phyloP scores from a whole-genome alignment of 305 asterid genomes.

The Lippia alba region DNA sequence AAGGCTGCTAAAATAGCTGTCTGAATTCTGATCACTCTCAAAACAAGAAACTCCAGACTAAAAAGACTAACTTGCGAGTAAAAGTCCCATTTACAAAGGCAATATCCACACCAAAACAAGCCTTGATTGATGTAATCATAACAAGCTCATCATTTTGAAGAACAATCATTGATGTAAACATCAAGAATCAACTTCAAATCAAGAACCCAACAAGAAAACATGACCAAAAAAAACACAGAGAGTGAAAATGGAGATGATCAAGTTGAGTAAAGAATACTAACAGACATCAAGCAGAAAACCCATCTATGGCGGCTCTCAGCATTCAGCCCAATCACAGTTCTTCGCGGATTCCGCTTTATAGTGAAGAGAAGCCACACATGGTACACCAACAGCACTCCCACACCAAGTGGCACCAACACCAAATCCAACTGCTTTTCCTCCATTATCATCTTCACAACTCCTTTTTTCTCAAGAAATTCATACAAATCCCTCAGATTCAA shows the following conservation, averaged over 20 bases:
- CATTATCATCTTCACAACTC: slow-evolving; percentile 36
- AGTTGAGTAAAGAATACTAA: slow-evolving; percentile 35
- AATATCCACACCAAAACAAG: neutral
- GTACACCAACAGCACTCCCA: slow-evolving; percentile 54
- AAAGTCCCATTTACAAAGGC: neutral
- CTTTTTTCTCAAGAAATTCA: neutral
- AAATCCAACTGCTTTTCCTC: slow-evolving; percentile 60
- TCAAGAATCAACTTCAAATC: neutral
- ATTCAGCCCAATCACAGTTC: slow-evolving; percentile 77
- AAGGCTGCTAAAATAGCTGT: neutral
- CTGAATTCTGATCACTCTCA: neutral
- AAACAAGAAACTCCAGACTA: neutral
- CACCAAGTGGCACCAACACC: slow-evolving; percentile 73
- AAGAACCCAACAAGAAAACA: too few relatives aligned
- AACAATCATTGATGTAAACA: neutral
- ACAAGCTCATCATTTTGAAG: too few relatives aligned
- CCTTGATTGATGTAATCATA: too few relatives aligned
- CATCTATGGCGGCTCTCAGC: slow-evolving; percentile 73
- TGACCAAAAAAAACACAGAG: too few relatives aligned
- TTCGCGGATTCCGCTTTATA: slow-evolving; percentile 52
- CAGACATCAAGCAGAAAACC: slow-evolving; percentile 80
- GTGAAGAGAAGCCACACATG: slow-evolving; percentile 77
- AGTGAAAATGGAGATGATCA: too few relatives aligned
- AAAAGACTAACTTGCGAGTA: neutral
- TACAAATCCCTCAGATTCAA: neutral